phyloP scores from a whole-genome alignment of 345 rosid species.

The Brassica incana region DNA sequence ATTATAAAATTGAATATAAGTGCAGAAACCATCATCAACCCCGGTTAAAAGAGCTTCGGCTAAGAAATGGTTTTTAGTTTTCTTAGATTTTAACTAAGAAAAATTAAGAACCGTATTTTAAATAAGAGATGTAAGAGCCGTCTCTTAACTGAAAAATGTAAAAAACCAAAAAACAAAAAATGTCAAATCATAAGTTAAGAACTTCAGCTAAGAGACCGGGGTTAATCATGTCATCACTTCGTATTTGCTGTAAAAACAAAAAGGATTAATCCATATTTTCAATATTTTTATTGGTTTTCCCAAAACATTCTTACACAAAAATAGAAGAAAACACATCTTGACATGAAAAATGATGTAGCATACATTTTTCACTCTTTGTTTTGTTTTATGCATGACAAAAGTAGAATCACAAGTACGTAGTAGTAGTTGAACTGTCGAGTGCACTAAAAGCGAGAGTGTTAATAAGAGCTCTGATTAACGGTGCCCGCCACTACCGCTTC shows the following conservation, averaged over 20 bases:
- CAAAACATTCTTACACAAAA: conserved; percentile 17
- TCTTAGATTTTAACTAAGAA: too few relatives aligned
- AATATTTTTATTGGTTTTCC: conserved; percentile 1
- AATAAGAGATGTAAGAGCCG: too few relatives aligned
- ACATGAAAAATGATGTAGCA: conserved; percentile 21
- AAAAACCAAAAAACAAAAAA: too few relatives aligned
- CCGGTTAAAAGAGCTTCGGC: too few relatives aligned
- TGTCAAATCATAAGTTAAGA: too few relatives aligned
- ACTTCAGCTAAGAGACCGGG: too few relatives aligned
- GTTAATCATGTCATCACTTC: too few relatives aligned
- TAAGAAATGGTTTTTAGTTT: too few relatives aligned
- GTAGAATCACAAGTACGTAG: neutral
- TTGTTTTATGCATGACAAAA: conserved; percentile 1
- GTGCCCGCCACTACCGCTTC: conserved; percentile 41
- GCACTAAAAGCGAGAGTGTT: neutral
- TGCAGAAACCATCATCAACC: too few relatives aligned
- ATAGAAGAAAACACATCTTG: conserved; percentile 14
- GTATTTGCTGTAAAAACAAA: neutral
- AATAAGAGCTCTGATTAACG: conserved; percentile 7
- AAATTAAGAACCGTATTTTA: too few relatives aligned
- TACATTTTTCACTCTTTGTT: neutral
- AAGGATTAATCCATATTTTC: neutral
- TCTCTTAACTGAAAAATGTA: too few relatives aligned
- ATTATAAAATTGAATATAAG: too few relatives aligned
- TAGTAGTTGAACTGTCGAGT: neutral